phyloP scores from a whole-genome alignment of 2,329 filamentous ascomycete species.

The Arthrinium puccinioides region DNA sequence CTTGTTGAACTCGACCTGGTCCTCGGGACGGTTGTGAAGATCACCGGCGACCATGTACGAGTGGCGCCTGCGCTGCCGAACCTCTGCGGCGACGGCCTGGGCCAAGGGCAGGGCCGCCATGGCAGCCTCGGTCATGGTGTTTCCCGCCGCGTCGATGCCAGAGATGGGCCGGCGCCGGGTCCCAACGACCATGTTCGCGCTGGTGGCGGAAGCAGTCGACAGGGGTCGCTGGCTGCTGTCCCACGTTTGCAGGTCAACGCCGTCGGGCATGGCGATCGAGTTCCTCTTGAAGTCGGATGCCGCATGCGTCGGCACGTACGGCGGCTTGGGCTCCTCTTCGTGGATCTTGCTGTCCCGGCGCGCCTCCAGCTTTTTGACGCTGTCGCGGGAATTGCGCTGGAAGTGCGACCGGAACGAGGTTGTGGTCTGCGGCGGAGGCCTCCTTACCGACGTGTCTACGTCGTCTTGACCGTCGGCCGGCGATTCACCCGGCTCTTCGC shows the following conservation, averaged over 20 bases:
- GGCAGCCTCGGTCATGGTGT: neutral
- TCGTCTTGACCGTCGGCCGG: no score
- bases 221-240: neutral
- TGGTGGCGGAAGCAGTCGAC: neutral
- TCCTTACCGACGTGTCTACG: no score
- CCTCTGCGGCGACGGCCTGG: neutral
- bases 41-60: conserved; percentile 3
- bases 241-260: neutral
- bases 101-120: neutral
- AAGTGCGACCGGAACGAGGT: no score
- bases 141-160: neutral
- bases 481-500: no score
- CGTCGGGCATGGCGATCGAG: neutral
- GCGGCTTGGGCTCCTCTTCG: no score
- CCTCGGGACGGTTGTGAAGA: no score
- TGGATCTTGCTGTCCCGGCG: no score
- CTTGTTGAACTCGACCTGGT: no score
- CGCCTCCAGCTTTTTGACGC: no score
- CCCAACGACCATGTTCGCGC: neutral
- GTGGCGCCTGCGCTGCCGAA: conserved; percentile 1
- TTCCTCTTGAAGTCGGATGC: neutral
- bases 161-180: no score
- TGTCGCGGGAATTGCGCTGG: no score
- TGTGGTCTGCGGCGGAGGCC: no score
- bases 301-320: conserved; percentile 3